Percentiles rank a stretch among this genome's conserved stretches.
Conservation (phyloP, 192 early-diverging fungal genomes). For the Coemansia sp. region DNA sequence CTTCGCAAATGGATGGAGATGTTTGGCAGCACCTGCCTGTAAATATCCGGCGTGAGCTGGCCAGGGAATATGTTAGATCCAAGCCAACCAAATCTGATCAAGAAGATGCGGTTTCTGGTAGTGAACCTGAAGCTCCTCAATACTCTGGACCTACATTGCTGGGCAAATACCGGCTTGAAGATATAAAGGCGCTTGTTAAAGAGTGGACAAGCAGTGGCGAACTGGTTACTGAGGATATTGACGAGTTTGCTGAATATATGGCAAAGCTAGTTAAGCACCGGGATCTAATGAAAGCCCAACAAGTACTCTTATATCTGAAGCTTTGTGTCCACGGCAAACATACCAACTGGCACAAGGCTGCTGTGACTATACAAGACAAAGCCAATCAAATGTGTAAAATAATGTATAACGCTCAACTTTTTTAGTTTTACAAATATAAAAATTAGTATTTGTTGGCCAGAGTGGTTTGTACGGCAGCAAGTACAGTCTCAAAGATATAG, state of each 20-base stretch:
- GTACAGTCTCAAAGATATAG: constrained; percentile 70
- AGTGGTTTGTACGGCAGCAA: constrained; percentile 69
- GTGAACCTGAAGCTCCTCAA: not conserved
- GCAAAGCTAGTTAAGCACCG: constrained; percentile 24
- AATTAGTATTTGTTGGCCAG: constrained; percentile 17
- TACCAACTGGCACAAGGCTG: constrained; percentile 17
- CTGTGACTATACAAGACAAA: constrained; percentile 1
- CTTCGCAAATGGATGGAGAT: constrained; percentile 42
- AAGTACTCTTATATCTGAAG: constrained; percentile 14
- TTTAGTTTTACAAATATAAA: constrained; percentile 9
- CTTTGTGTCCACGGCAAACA: constrained; percentile 3
- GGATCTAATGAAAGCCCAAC: constrained; percentile 17
- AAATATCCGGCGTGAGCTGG: constrained; percentile 37
- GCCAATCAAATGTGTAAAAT: constrained; percentile 16
- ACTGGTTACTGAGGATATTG: constrained; percentile 29
- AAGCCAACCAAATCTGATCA: constrained; percentile 5
- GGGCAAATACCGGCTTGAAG: constrained; percentile 13
- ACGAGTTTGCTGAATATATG: constrained; percentile 28
- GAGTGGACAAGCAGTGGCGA: constrained; percentile 23
- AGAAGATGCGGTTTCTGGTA: not conserved
- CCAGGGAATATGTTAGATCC: constrained; percentile 28
- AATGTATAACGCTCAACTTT: constrained; percentile 34
- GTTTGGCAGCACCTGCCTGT: constrained; percentile 34
- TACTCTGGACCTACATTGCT: constrained; percentile 21
- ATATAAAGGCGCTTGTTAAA: constrained; percentile 20